Evolutionary conservation across 768 basidiomycete species (phyloP), one percentile per base, ranked within the genome.

Genomic region (Collybia nuda): DNA sequence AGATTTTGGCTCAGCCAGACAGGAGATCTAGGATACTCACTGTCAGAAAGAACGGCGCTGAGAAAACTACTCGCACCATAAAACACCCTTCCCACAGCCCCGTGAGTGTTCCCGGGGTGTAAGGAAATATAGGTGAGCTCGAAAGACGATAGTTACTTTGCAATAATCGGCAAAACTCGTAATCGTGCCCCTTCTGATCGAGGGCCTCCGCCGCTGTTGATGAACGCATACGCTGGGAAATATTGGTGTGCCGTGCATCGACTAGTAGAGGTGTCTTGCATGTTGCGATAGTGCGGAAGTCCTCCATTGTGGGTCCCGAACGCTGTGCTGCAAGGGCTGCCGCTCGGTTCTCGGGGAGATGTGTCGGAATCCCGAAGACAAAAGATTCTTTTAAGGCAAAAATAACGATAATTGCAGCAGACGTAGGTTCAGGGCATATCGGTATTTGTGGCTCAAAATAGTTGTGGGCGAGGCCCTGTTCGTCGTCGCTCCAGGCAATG

Each of bases 61-160:
- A 53, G 44, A 48, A n/a, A 48, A 48, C 17, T 28, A 60, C 69
- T 60, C 32, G 12, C 56, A 83, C 84, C 79, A 80, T 80, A 60
- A 75, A 80, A 41, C 69, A 70, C 1, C 84, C 84, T 65, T 84
- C 77, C 84, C 84, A 86, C 51, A 77, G 59, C 2, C 82, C 84
- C 23, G 78, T 69, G 48, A 85, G 68, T 28, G 71, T 62, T 15
- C 79, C 80, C 35, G 75, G 73, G 57, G 67, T 58, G 56, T 72
- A 74, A 21, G 62, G 55, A 43, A 61, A 59, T n/a, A 54, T 57
- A 50, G 63, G 62, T 53, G 59, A 35, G 29, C 38, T 55, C 51
- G 57, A 57, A 9, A 61, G 59, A 50, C 47, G 37, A 44, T 57
- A 55, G n/a, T 45, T 63, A 26, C 48, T 56, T 45, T 29, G 44